Base-by-base conservation (phyloP, 2,329 filamentous ascomycete genomes). In the Aureobasidium sp. region DNA sequence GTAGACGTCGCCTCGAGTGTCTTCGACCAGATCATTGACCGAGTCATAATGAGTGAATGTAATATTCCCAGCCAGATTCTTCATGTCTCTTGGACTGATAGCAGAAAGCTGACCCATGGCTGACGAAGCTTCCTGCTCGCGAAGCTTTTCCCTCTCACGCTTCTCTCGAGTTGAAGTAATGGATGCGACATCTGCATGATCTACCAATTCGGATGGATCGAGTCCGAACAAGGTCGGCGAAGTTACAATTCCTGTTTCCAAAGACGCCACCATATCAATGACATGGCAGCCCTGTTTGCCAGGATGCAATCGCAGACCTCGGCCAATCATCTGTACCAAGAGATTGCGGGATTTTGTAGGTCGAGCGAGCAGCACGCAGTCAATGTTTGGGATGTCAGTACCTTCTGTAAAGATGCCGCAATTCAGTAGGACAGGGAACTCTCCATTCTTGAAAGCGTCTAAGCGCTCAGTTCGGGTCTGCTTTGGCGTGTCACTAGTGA, bases 401-500 rank as follows among this genome's bases (percentile, higher is more conserved):
- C 94, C 94, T 76, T 99, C 94, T 0, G 93, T 97, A 70, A 96
- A 97, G 44, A 99, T 89, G 9, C 92, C 92, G 70, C 94, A 97
- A 72, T 99, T 99, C 57, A 99, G 77, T 15, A 99, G 81, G 0
- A 99, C 90, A 0, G 91, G 90, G 65, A 90, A 97, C 47, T 91
- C 83, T 8, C 86, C 83, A 1, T 78, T 81, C 66, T 83, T 88
- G 74, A 99, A 99, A 2, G 83, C 84, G 35, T 90, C 85, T 1
- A 99, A 79, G 1, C 84, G 84, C 56, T 87, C 80, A 56, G 84
- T 82, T 48, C 94, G 84, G 57, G 87, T 80, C n/a, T 82, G 73
- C 63, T 83, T 85, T 9, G 83, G 80, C 0, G 94, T 97, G 29
- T 89, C 84, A 19, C 91, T 86, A 0, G 91, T 97, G n/a, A 99